A percentile compares a stretch with the other conserved stretches of the same genome.
Conservation (phyloP, 2,329 filamentous ascomycete genomes). For the Mycocentrospora acerina region DNA sequence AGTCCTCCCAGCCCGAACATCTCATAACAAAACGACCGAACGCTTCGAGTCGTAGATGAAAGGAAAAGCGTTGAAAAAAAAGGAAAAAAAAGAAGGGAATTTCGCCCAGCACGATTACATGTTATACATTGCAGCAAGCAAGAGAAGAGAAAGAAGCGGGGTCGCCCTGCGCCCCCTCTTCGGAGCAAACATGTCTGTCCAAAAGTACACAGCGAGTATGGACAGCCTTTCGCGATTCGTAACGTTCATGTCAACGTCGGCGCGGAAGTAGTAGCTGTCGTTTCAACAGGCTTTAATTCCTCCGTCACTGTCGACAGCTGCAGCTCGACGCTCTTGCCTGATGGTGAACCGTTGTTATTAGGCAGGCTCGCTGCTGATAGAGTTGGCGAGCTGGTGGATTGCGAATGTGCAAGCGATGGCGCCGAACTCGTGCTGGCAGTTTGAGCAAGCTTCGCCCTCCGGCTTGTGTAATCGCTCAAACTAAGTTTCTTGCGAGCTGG, state of each 20-base stretch:
- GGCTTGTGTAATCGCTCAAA: slow-evolving; percentile 53
- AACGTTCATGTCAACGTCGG: slow-evolving; percentile 27
- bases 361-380: slow-evolving; percentile 34
- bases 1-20: neutral
- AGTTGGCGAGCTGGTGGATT: slow-evolving; percentile 35
- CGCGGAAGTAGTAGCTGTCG: slow-evolving; percentile 9
- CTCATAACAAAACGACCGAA: slow-evolving; percentile 11
- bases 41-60: slow-evolving; percentile 15
- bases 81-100: slow-evolving; percentile 7
- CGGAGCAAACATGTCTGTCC: slow-evolving; percentile 15
- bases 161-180: slow-evolving; percentile 20
- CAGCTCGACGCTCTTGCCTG: slow-evolving; percentile 28
- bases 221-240: slow-evolving; percentile 28
- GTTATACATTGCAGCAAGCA: slow-evolving; percentile 28
- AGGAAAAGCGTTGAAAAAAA: slow-evolving; percentile 6
- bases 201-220: slow-evolving; percentile 15
- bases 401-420: slow-evolving; percentile 23
- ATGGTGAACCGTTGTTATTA: slow-evolving; percentile 28
- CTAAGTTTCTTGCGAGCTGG: slow-evolving; percentile 53
- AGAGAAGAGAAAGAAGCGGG: slow-evolving; percentile 14
- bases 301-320: slow-evolving; percentile 29
- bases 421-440: slow-evolving; percentile 25
- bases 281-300: slow-evolving; percentile 21
- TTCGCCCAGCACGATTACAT: slow-evolving; percentile 31
- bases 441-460: slow-evolving; percentile 43